A percentile compares a stretch with the other conserved stretches of the same genome.
phyloP scores from a whole-genome alignment of 1,284 basidiomycete genomes.

The Peniophora sp. region DNA sequence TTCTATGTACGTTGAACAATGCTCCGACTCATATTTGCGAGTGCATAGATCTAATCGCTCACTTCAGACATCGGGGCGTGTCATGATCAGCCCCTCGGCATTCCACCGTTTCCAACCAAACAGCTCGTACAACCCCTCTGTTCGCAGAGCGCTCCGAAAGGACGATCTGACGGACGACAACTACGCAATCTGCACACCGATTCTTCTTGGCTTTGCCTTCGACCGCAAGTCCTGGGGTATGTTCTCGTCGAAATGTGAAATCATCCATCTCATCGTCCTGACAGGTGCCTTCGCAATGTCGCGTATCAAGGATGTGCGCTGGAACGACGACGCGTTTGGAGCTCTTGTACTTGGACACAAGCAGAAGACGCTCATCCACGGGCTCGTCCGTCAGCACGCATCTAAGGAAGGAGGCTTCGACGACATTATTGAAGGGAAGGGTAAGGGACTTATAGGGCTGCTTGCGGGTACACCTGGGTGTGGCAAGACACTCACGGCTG shows the following conservation, averaged over 20 bases:
- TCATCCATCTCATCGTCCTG: background rate
- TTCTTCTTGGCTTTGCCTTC: slow-evolving; percentile 22
- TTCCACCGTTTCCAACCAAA: slow-evolving; percentile 17
- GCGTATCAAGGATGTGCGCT: slow-evolving; percentile 17
- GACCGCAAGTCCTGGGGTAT: slow-evolving; percentile 23
- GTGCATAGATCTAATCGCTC: no score
- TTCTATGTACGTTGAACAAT: slow-evolving; percentile 3
- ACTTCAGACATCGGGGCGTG: slow-evolving; percentile 20
- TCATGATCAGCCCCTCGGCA: slow-evolving; percentile 21
- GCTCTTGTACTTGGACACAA: slow-evolving; percentile 21
- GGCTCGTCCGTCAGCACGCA: slow-evolving; percentile 19
- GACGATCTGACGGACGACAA: slow-evolving; percentile 18
- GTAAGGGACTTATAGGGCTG: slow-evolving; percentile 20
- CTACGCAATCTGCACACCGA: slow-evolving; percentile 20
- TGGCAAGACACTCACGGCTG: slow-evolving; percentile 31
- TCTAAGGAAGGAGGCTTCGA: slow-evolving; percentile 15
- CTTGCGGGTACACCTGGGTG: slow-evolving; percentile 19
- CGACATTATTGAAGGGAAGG: slow-evolving; percentile 24
- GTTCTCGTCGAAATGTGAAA: no score
- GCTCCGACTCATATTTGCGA: no score
- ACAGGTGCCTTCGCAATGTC: slow-evolving; percentile 22
- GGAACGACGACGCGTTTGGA: slow-evolving; percentile 21
- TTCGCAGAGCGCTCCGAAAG: slow-evolving; percentile 11
- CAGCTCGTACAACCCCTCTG: slow-evolving; percentile 11
- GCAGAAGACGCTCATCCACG: slow-evolving; percentile 22